Conservation (phyloP, 2,329 filamentous ascomycete species). For the Blastomyces emzantsi region DNA sequence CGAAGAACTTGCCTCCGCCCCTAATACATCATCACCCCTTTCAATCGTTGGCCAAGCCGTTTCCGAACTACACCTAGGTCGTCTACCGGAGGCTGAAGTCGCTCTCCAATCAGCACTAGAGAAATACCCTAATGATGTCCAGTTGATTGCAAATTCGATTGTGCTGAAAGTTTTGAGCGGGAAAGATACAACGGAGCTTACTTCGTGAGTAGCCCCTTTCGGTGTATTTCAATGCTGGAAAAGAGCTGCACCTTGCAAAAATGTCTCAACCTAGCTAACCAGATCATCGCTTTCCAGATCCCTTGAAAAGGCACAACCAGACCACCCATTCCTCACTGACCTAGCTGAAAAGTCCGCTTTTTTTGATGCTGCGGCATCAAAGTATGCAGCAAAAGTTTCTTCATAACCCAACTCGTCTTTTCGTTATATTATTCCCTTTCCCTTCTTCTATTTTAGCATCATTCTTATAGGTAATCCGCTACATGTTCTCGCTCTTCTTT, state of each 20-base stretch:
- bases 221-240: background rate
- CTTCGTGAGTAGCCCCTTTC: conserved; percentile 42
- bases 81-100: conserved; percentile 78
- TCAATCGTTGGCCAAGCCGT: conserved; percentile 81
- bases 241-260: background rate
- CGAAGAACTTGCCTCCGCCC: conserved; percentile 85
- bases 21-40: conserved; percentile 65
- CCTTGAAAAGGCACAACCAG: conserved; percentile 47
- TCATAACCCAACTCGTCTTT: conserved; percentile 18
- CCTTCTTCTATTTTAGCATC: background rate
- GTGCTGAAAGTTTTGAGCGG: conserved; percentile 71
- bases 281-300: conserved; percentile 18
- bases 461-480: background rate
- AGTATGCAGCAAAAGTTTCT: conserved; percentile 73
- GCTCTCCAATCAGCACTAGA: conserved; percentile 72
- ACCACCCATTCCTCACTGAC: conserved; percentile 64
- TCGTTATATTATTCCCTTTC: background rate
- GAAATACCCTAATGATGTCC: conserved; percentile 60
- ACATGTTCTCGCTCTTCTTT: background rate
- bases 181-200: conserved; percentile 56
- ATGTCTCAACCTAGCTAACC: conserved; percentile 18
- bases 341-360: conserved; percentile 75
- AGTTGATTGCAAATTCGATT: conserved; percentile 72
- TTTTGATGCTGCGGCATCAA: conserved; percentile 77
- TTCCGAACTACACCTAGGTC: conserved; percentile 80